These are phyloP conservation scores for Lathyrus aphaca DNA, from an alignment of 306 rosid genomes.

Conservation along the genomic window DNA sequence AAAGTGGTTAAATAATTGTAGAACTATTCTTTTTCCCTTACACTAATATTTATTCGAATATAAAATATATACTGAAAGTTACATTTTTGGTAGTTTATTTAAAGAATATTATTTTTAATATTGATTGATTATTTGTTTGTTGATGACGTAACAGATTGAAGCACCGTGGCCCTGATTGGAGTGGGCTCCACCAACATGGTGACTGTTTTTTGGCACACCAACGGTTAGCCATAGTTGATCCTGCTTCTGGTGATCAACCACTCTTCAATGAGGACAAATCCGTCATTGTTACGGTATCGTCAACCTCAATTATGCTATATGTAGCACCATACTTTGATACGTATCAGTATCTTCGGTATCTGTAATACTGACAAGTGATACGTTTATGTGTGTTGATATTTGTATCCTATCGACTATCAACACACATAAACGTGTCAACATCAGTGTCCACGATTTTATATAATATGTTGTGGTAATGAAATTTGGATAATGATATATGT, in stretches of 20 bases:
- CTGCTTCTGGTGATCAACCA: slow-evolving; percentile 99
- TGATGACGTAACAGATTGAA: slow-evolving; percentile 60
- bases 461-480: neutral
- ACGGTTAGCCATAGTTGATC: slow-evolving; percentile 90
- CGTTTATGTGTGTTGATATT: neutral
- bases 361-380: neutral
- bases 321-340: neutral
- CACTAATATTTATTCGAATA: slow-evolving; percentile 3
- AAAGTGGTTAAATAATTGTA: slow-evolving; percentile 23
- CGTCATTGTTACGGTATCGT: slow-evolving; percentile 71
- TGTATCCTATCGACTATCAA: no score
- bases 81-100: neutral
- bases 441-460: no score
- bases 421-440: no score
- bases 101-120: neutral
- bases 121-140: slow-evolving; percentile 10
- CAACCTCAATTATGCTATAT: neutral
- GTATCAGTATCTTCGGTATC: no score
- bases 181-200: slow-evolving; percentile 85
- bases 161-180: slow-evolving; percentile 99
- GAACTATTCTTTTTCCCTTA: slow-evolving; percentile 8
- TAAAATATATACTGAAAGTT: neutral
- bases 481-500: slow-evolving; percentile 24
- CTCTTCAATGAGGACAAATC: slow-evolving; percentile 90
- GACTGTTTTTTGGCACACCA: slow-evolving; percentile 92